A percentile compares a stretch with the other conserved stretches of the same genome.
Evolutionary conservation across 768 basidiomycete species (phyloP).

Genomic region (Tylopilus sp.): DNA sequence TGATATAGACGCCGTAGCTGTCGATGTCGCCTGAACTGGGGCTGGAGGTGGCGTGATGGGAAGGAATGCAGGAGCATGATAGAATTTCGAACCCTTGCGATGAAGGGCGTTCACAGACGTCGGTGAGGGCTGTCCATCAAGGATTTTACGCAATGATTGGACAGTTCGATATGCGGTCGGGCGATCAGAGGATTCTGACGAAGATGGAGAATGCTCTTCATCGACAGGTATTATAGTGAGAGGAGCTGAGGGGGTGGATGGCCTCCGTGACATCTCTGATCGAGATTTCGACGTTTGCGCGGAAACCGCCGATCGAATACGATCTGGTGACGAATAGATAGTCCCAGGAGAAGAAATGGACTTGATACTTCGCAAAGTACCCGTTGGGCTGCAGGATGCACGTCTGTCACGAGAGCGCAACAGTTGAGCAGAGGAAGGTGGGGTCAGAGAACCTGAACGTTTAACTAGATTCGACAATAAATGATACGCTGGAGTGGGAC

Average conservation of each 20-base stretch:
- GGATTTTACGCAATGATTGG: slow-evolving; percentile 64
- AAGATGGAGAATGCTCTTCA: slow-evolving; percentile 51
- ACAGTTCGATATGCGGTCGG: slow-evolving; percentile 58
- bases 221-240: slow-evolving; percentile 53
- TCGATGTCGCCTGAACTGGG: slow-evolving; percentile 59
- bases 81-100: slow-evolving; percentile 10
- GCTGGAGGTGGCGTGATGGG: slow-evolving; percentile 46
- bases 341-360: slow-evolving; percentile 14
- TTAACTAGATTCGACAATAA: slow-evolving; percentile 58
- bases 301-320: slow-evolving; percentile 6
- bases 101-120: slow-evolving; percentile 18
- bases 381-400: slow-evolving; percentile 31
- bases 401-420: slow-evolving; percentile 34
- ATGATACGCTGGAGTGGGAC: slow-evolving; percentile 55
- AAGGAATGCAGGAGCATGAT: slow-evolving; percentile 29
- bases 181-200: slow-evolving; percentile 52
- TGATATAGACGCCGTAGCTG: slow-evolving; percentile 74
- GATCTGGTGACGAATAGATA: slow-evolving; percentile 11
- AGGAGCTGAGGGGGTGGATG: slow-evolving; percentile 14
- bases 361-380: slow-evolving; percentile 23
- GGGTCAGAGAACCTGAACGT: slow-evolving; percentile 29
- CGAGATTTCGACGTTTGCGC: slow-evolving; percentile 19
- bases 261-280: slow-evolving; percentile 31
- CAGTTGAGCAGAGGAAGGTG: slow-evolving; percentile 23
- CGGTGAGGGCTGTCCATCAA: slow-evolving; percentile 47